These are phyloP conservation scores for Cerioporus squamosus DNA, from an alignment of 1,284 basidiomycete genomes.

Conservation along the genomic window DNA sequence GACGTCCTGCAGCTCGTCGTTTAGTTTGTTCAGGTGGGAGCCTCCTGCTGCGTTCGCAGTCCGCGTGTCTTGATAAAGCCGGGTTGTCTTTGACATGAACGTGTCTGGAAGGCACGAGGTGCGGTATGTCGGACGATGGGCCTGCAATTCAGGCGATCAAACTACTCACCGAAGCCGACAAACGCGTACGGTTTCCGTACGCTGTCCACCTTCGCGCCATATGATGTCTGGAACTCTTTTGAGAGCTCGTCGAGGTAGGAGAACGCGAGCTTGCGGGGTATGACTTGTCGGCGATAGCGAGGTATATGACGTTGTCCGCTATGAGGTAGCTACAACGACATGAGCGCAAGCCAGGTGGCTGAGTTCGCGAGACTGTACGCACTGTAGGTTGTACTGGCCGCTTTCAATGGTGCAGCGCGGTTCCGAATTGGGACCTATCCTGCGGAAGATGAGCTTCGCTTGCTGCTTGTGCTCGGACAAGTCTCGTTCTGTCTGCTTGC, in stretches of 20 bases:
- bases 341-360: background rate
- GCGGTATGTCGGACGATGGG: background rate
- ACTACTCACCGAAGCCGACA: conserved; percentile 86
- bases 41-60: conserved; percentile 74
- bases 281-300: conserved; percentile 95
- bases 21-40: conserved; percentile 84
- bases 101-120: conserved; percentile 59
- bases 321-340: conserved; percentile 83
- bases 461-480: conserved; percentile 99
- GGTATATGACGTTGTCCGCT: conserved; percentile 90
- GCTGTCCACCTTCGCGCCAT: conserved; percentile 87
- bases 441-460: conserved; percentile 94
- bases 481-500: conserved; percentile 82
- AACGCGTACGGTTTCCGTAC: conserved; percentile 93
- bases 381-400: conserved; percentile 94
- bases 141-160: background rate
- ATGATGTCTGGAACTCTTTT: conserved; percentile 93
- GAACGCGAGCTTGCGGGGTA: conserved; percentile 97
- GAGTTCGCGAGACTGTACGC: conserved; percentile 34
- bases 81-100: conserved; percentile 97
- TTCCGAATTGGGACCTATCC: conserved; percentile 92
- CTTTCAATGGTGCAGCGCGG: conserved; percentile 97
- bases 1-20: conserved; percentile 97
- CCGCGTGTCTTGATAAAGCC: conserved; percentile 93
- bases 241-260: conserved; percentile 97